Conservation (phyloP, 2,329 filamentous ascomycete species). For the Neonectria magnoliae region DNA sequence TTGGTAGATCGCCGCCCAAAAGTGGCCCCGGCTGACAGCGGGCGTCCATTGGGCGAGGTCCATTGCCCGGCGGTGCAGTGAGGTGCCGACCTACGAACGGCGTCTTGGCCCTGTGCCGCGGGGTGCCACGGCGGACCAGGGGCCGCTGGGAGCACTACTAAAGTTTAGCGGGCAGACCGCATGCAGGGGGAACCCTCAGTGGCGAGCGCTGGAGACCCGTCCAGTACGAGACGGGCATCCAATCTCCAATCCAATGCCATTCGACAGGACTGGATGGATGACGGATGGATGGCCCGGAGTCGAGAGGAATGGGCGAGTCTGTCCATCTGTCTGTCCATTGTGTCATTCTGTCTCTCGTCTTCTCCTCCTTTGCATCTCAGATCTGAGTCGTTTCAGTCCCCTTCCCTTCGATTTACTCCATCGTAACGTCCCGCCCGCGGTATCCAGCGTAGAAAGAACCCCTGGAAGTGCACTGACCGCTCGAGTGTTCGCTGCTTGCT, state of each 20-base stretch:
- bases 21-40: not conserved
- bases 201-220: not conserved
- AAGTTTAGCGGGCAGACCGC: slow-evolving; percentile 38
- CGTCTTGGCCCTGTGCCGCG: slow-evolving; percentile 20
- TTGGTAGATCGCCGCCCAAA: not conserved
- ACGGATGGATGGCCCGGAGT: no score
- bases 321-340: not conserved
- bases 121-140: slow-evolving; percentile 30
- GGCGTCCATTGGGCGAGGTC: not conserved
- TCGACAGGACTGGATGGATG: no score
- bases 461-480: not conserved
- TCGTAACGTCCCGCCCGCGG: not conserved
- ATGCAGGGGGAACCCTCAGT: slow-evolving; percentile 38
- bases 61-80: no score
- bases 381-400: slow-evolving; percentile 11
- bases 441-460: not conserved
- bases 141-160: slow-evolving; percentile 37
- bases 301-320: slow-evolving; percentile 3
- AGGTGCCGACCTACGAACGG: not conserved
- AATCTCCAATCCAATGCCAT: slow-evolving; percentile 1
- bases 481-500: slow-evolving; percentile 37
- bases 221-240: not conserved
- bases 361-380: slow-evolving; percentile 12
- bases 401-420: not conserved
- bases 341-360: not conserved